These are phyloP conservation scores for Cinnamomum micranthum DNA, from an alignment of 164 flowering plant species.

Conservation along the genomic window DNA sequence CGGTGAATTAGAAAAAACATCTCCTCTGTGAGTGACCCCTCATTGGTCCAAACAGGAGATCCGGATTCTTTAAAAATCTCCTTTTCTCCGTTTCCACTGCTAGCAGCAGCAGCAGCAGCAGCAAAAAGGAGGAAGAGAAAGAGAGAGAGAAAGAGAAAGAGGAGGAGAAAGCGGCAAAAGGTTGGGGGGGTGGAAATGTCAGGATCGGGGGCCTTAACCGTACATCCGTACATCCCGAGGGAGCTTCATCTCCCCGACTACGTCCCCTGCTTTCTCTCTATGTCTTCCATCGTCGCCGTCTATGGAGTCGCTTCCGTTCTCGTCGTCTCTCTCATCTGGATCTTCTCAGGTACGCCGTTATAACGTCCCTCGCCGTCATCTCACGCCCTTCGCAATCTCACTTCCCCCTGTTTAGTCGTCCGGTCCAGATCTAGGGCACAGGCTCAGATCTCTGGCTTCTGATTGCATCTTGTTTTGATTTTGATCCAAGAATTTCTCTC, in stretches of 20 bases:
- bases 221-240: constrained; percentile 67
- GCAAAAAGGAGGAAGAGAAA: background rate
- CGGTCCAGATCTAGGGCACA: too few relatives aligned
- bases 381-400: background rate
- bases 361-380: background rate
- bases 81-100: too few relatives aligned
- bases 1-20: too few relatives aligned
- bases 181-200: constrained; percentile 5
- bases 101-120: background rate
- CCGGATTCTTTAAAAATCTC: too few relatives aligned
- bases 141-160: background rate
- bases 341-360: constrained; percentile 49
- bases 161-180: background rate
- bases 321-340: constrained; percentile 53
- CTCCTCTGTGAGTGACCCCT: too few relatives aligned
- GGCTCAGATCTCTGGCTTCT: too few relatives aligned
- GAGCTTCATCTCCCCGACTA: constrained; percentile 61
- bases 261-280: constrained; percentile 51
- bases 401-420: background rate
- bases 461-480: too few relatives aligned
- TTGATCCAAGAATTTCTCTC: too few relatives aligned
- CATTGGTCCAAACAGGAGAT: too few relatives aligned
- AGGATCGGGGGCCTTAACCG: background rate
- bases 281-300: constrained; percentile 46
- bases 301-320: constrained; percentile 44